Evolutionary conservation across 148 eudicot genomes (phyloP).

Genomic region (Diospyros kaki): DNA sequence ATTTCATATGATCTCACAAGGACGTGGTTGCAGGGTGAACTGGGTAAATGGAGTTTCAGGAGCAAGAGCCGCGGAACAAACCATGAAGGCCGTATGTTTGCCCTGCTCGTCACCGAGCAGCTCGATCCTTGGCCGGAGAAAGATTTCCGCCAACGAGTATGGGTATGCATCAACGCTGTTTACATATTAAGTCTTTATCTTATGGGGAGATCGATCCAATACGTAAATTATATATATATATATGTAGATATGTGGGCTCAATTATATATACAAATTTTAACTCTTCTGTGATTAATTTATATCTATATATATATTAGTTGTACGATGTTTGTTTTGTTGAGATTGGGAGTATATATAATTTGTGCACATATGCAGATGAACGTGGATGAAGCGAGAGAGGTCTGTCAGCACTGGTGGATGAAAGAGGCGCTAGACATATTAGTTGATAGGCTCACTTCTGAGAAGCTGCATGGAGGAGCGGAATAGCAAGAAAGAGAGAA

Average conservation of each 20-base stretch:
- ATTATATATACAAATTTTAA: too few relatives aligned
- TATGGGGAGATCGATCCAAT: too few relatives aligned
- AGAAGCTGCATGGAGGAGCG: background rate
- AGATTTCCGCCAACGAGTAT: constrained; percentile 37
- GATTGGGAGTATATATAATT: too few relatives aligned
- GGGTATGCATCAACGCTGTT: constrained; percentile 34
- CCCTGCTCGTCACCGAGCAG: constrained; percentile 55
- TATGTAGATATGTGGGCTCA: too few relatives aligned
- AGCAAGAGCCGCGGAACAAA: constrained; percentile 42
- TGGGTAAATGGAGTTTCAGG: constrained; percentile 50
- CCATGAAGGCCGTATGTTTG: constrained; percentile 54
- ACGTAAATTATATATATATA: too few relatives aligned
- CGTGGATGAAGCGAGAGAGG: constrained; percentile 37
- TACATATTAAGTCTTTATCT: background rate
- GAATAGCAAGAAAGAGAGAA: too few relatives aligned
- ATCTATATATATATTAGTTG: background rate
- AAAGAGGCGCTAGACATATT: constrained; percentile 49
- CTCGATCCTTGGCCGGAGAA: constrained; percentile 59
- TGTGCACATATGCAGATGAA: constrained; percentile 28
- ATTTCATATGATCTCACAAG: background rate
- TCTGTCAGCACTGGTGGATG: constrained; percentile 49
- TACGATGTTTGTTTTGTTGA: too few relatives aligned
- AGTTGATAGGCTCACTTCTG: constrained; percentile 26
- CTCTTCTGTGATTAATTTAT: too few relatives aligned
- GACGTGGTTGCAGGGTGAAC: constrained; percentile 30